Evolutionary conservation across 768 basidiomycete genomes (phyloP).

Genomic region (Fistulinella prunicolor): DNA sequence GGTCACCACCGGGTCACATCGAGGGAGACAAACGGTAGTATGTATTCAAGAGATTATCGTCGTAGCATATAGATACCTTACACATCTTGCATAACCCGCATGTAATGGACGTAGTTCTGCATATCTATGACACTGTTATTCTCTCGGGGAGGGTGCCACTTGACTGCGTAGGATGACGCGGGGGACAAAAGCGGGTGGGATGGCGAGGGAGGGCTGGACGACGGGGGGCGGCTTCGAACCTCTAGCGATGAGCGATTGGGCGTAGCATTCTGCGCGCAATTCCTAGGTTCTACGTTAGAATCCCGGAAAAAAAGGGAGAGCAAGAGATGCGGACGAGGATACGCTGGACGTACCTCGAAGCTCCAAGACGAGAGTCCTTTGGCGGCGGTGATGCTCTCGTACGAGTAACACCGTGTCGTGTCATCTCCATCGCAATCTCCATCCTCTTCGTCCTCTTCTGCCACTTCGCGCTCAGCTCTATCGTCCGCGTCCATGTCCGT

Average conservation of each 20-base stretch:
- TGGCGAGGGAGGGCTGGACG: constrained; percentile 18
- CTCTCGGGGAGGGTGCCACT: neutral
- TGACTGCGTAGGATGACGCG: constrained; percentile 6
- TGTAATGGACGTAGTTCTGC: neutral
- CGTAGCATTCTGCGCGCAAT: constrained; percentile 31
- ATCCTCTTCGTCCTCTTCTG: neutral
- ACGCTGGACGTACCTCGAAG: constrained; percentile 32
- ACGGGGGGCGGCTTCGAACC: constrained; percentile 21
- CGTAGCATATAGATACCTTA: neutral
- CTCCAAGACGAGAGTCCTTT: constrained; percentile 24
- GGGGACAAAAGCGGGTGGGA: constrained; percentile 29
- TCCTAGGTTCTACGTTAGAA: constrained; percentile 13
- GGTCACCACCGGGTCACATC: no score
- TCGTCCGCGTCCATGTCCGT: neutral
- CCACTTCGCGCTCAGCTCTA: neutral
- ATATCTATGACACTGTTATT: neutral
- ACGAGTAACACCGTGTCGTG: constrained; percentile 7
- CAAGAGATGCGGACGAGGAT: no score
- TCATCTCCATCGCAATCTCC: neutral
- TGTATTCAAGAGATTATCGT: neutral
- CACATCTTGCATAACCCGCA: constrained; percentile 2
- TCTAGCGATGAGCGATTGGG: constrained; percentile 25
- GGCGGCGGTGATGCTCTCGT: constrained; percentile 28
- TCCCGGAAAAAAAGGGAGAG: neutral
- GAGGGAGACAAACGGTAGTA: neutral